phyloP scores from a whole-genome alignment of 768 basidiomycete genomes.

The Macrolepiota albuminosa region DNA sequence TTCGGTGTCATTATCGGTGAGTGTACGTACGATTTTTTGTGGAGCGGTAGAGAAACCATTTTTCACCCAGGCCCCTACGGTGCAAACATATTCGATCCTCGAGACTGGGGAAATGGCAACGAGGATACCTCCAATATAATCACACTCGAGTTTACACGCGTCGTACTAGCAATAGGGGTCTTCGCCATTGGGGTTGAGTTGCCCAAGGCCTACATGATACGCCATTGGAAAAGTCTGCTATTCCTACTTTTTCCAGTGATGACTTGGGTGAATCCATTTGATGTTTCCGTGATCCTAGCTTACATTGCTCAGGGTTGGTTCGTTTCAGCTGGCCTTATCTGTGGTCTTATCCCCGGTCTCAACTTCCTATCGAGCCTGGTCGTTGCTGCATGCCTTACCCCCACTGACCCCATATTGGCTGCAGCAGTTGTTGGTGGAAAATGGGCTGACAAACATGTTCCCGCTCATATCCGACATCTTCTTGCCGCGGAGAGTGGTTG shows the following conservation, averaged over 20 bases:
- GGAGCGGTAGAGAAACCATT: background rate
- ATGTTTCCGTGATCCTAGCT: background rate
- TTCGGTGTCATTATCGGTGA: constrained; percentile 87
- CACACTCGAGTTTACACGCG: constrained; percentile 86
- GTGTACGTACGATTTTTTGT: constrained; percentile 17
- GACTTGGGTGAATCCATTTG: constrained; percentile 61
- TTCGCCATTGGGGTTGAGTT: constrained; percentile 98
- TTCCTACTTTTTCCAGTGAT: constrained; percentile 81
- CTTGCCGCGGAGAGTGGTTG: constrained; percentile 81
- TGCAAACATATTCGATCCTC: constrained; percentile 77
- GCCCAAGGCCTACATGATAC: constrained; percentile 90
- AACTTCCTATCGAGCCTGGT: constrained; percentile 87
- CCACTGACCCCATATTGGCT: constrained; percentile 92
- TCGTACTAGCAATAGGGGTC: constrained; percentile 93
- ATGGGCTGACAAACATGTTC: constrained; percentile 97
- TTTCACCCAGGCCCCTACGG: constrained; percentile 67
- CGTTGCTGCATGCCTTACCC: constrained; percentile 89
- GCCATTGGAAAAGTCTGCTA: constrained; percentile 89
- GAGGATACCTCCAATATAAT: constrained; percentile 60
- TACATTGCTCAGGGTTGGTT: constrained; percentile 75
- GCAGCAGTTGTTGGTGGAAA: constrained; percentile 92
- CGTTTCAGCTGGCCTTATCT: constrained; percentile 87
- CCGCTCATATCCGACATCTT: constrained; percentile 67
- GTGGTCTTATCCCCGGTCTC: constrained; percentile 84
- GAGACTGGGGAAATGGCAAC: constrained; percentile 57